A percentile compares a stretch with the other conserved stretches of the same genome.
phyloP scores from a whole-genome alignment of 2,329 filamentous ascomycete species.

The Colletotrichum orchidophilum region DNA sequence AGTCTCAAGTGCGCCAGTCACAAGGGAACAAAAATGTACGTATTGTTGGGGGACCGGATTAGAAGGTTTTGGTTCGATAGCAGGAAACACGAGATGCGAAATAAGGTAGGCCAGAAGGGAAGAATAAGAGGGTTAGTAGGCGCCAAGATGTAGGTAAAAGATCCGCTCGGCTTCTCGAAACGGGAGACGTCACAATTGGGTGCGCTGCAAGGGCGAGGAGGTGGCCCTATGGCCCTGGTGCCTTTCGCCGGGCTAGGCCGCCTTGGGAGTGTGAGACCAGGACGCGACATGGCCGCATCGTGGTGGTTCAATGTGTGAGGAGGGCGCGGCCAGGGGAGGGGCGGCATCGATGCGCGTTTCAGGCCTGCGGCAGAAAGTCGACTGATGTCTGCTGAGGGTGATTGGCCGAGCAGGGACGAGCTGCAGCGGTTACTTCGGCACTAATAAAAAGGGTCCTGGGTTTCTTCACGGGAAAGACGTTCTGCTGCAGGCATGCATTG shows the following conservation, averaged over 20 bases:
- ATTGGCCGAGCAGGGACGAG: constrained; percentile 22
- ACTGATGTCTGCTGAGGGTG: constrained; percentile 28
- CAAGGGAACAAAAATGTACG: constrained; percentile 35
- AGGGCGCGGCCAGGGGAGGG: constrained; percentile 12
- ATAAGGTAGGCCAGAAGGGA: constrained; percentile 23
- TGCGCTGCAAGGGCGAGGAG: constrained; percentile 34
- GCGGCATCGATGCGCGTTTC: constrained; percentile 30
- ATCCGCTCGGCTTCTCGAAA: constrained; percentile 38
- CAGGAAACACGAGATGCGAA: constrained; percentile 26
- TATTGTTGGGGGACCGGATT: constrained; percentile 9
- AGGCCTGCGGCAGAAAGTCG: constrained; percentile 39
- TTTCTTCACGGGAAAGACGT: not conserved
- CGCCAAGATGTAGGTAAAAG: constrained; percentile 22
- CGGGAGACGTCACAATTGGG: constrained; percentile 40
- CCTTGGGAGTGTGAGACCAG: constrained; percentile 27
- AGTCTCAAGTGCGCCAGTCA: constrained; percentile 36
- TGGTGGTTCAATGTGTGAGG: constrained; percentile 18
- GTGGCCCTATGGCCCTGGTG: constrained; percentile 31
- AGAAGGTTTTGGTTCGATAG: constrained; percentile 24
- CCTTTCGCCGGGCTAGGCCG: constrained; percentile 30
- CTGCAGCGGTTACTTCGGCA: constrained; percentile 31
- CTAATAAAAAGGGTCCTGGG: constrained; percentile 15
- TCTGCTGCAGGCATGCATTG: not conserved
- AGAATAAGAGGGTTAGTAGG: constrained; percentile 3
- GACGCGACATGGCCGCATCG: constrained; percentile 20